Percentiles rank a stretch among this genome's conserved stretches.
Evolutionary conservation across 106 monocot species (phyloP).

Genomic region (Dioscorea dumetorum): DNA sequence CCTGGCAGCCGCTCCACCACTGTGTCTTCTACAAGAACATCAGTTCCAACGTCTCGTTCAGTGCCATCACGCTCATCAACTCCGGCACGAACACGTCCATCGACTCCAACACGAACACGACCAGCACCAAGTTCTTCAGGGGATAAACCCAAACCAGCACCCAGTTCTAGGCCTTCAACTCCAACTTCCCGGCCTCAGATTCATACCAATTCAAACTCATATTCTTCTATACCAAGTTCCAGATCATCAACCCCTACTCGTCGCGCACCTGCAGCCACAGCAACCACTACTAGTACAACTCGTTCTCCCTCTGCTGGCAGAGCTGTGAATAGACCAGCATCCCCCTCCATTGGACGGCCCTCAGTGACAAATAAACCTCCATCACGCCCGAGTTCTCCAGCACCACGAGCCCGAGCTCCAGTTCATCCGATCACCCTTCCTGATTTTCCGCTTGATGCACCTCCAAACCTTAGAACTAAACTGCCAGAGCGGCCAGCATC

Average conservation of each 20-base stretch:
- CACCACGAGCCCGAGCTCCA: conserved; percentile 41
- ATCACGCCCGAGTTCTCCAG: conserved; percentile 71
- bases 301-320: conserved; percentile 51
- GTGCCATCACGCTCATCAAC: conserved; percentile 41
- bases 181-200: conserved; percentile 25
- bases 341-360: neutral
- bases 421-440: conserved; percentile 49
- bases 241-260: conserved; percentile 68
- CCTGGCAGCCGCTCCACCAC: conserved; percentile 35
- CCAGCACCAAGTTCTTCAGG: conserved; percentile 21
- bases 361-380: conserved; percentile 7
- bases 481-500: conserved; percentile 77
- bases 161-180: conserved; percentile 34
- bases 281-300: conserved; percentile 10
- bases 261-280: conserved; percentile 14
- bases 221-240: conserved; percentile 15
- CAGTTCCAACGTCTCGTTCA: conserved; percentile 22
- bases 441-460: conserved; percentile 61
- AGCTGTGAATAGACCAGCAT: conserved; percentile 14
- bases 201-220: conserved; percentile 28
- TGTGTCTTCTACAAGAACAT: conserved; percentile 3
- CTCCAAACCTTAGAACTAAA: conserved; percentile 81
- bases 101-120: conserved; percentile 24
- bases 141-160: conserved; percentile 21
- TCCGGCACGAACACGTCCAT: conserved; percentile 44